Evolutionary conservation across 495 filamentous ascomycete species (phyloP), one percentile per base, ranked within the genome.

Genomic region (Talaromyces wortmannii): DNA sequence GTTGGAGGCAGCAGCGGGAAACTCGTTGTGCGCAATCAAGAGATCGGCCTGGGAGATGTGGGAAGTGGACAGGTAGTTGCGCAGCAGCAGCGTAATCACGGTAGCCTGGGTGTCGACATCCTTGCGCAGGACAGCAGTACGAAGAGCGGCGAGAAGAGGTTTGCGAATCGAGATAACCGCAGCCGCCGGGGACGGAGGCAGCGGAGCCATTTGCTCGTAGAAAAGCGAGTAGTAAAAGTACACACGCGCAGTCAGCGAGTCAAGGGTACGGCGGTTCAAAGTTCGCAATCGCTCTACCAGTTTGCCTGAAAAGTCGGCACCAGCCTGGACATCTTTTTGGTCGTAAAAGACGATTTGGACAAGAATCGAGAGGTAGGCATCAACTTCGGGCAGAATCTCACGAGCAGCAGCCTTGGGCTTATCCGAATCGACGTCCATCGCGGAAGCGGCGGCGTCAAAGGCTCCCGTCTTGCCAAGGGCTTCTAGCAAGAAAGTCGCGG

Each of bases 141-240:
- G 83, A 45, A 98, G 84, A 23, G 94, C 95, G 50, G 88, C 81
- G 48, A 98, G 81, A 36, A 98, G 81, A 56, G 85, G 83, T 44
- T 91, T 89, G 42, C 95, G 90, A 64, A 96, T 94, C 16, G 81
- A 79, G 30, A 94, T 86, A 64, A 95, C 82, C 2, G 89, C 83
- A 13, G 92, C 90, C 57, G 86, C 83, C 15, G 90, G 87, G 17
- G 91, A 94, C 13, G 94, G 92, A 54, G 95, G 89, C 18, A 92
- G 79, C 11, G 91, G 91, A 51, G 83, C 80, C 45, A 92, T 80
- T 70, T 92, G 84, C 77, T 98, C 94, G 70, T 85, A 88, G 77
- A 97, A 97, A 53, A 97, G 75, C 47, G 88, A 89, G 70, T 90
- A 95, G 77, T 98, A 98, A 71, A 96, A 97, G 79, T 97, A 98